Evolutionary conservation across 495 filamentous ascomycete genomes (phyloP), one percentile per base, ranked within the genome.

Genomic region (Acidiella bohemica): DNA sequence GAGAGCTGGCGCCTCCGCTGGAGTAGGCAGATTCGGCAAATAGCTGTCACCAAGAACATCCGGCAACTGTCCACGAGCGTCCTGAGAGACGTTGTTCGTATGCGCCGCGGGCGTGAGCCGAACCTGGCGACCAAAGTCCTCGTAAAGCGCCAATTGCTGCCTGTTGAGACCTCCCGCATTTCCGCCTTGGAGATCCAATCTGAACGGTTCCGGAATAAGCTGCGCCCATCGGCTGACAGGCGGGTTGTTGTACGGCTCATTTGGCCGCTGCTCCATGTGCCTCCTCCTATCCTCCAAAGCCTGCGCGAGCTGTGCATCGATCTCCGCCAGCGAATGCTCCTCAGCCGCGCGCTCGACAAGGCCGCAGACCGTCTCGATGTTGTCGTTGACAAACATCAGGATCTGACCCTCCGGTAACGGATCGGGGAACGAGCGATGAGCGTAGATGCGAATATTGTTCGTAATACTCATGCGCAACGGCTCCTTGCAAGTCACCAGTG

Each of bases 321-420:
- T 94, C 57, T 96, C 88, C 11, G 82, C 80, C 23, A 94, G 66
- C 10, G 88, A 86, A 39, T 85, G 84, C 49, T 90, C 81, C 56
- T 95, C 88, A 8, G 90, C 92, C 24, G 85, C 85, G 53, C 85
- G 81, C 58, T 96, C 90, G 20, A 99, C 85, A 43, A 93, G 78
- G 36, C 72, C 78, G 54, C 90, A 96, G 30, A 90, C 85, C 34
- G 81, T 71, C 47, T 99, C 90, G 21, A 96, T 68, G 58, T 99
- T 99, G 41, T 93, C 90, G 55, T 96, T 96, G 44, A 96, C 87
- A 57, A 92, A 95, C 81, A 96, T 93, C 43, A 94, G 69, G 40
- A 96, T 87, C 35, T 75, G 62, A 14, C 86, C 86, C 55, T 99
- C 92, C 1, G 86, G 81, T 17, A 85, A 65, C 51, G 81, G 77